These are phyloP conservation scores for Harringtonia aguacate DNA, from an alignment of 2,329 filamentous ascomycete genomes.

Conservation along the genomic window DNA sequence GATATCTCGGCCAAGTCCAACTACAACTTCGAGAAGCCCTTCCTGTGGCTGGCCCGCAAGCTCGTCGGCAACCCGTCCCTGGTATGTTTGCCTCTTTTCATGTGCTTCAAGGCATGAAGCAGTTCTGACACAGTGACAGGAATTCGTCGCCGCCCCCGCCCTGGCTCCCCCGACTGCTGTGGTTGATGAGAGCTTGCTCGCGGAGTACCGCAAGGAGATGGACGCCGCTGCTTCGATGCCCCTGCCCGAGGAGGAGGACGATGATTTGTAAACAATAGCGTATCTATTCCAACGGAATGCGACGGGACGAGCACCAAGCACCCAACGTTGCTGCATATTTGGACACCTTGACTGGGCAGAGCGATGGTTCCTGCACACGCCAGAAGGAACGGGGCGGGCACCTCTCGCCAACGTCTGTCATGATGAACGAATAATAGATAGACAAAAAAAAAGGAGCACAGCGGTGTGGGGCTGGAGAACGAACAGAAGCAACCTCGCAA, in stretches of 20 bases:
- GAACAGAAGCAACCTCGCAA: not conserved
- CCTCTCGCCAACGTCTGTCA: conserved; percentile 3
- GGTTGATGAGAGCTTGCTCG: conserved; percentile 75
- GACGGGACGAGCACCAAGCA: not conserved
- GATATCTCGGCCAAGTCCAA: conserved; percentile 99
- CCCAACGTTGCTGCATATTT: conserved; percentile 1
- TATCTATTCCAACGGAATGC: not conserved
- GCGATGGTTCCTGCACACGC: too few species aligned
- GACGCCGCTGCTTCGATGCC: conserved; percentile 66
- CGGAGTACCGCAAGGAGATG: conserved; percentile 85
- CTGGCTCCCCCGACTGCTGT: conserved; percentile 87
- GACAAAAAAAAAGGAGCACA: conserved; percentile 6
- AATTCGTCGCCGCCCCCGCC: conserved; percentile 92
- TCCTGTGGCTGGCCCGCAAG: conserved; percentile 98
- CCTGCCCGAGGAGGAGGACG: conserved; percentile 86
- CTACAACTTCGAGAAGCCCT: conserved; percentile 99
- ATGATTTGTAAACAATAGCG: conserved; percentile 40
- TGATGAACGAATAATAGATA: conserved; percentile 9
- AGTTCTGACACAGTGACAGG: conserved; percentile 40
- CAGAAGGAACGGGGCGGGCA: not conserved
- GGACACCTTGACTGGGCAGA: not conserved
- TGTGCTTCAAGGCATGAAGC: not conserved
- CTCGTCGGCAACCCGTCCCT: conserved; percentile 85
- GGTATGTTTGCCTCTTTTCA: conserved; percentile 38
- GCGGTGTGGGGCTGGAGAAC: not conserved